Evolutionary conservation across 2,329 filamentous ascomycete species (phyloP).

Genomic region (Chrysoporthe puriensis): DNA sequence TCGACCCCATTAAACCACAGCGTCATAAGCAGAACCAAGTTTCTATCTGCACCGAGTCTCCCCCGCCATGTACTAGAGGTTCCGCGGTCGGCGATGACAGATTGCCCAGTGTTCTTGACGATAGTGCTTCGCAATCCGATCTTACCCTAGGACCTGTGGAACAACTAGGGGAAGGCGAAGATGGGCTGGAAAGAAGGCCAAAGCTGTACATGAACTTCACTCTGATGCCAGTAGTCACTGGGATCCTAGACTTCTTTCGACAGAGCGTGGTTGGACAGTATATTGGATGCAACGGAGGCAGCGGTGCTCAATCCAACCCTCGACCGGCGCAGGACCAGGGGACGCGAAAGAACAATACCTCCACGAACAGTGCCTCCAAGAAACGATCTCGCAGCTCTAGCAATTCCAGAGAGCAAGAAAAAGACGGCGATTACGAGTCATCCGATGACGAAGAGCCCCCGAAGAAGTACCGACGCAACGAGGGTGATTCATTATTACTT

Average conservation of each 20-base stretch:
- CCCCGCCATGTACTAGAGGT: neutral
- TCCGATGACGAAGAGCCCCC: neutral
- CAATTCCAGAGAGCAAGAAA: neutral
- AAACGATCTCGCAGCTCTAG: neutral
- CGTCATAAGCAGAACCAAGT: neutral
- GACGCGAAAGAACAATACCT: neutral
- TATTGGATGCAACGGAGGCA: conserved; percentile 1
- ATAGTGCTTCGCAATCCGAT: neutral
- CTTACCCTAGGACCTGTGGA: neutral
- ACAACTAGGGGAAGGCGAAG: neutral
- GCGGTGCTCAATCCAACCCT: neutral
- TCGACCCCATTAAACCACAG: neutral
- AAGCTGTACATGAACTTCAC: neutral
- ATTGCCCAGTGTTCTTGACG: neutral
- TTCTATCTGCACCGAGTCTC: neutral
- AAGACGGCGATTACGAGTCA: neutral
- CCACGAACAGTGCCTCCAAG: neutral
- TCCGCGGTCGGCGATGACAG: neutral
- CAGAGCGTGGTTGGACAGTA: neutral
- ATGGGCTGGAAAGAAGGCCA: neutral
- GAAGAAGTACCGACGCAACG: neutral
- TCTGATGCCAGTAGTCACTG: neutral
- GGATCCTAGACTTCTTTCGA: neutral
- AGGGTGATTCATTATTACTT: neutral
- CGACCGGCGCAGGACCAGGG: neutral